These are phyloP conservation scores for Xylaria bambusicola DNA, from an alignment of 495 filamentous ascomycete genomes.

Conservation along the genomic window DNA sequence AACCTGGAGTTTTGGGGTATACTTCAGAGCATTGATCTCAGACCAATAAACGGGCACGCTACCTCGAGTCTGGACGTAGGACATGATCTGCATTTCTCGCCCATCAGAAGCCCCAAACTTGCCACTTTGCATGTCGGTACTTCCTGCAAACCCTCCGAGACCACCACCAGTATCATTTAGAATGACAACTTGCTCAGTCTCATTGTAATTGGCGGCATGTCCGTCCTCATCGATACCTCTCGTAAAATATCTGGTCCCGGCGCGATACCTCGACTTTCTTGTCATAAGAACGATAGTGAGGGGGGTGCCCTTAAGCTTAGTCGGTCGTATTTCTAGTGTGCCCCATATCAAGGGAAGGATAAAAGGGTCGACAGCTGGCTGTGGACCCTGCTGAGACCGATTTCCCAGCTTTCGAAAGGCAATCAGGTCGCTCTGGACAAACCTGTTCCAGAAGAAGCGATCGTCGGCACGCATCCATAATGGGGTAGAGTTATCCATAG, in stretches of 20 bases:
- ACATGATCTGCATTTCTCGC: constrained; percentile 81
- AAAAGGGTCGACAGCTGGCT: constrained; percentile 83
- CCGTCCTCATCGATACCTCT: constrained; percentile 90
- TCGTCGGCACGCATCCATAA: constrained; percentile 94
- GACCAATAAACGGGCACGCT: constrained; percentile 95
- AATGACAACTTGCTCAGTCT: constrained; percentile 90
- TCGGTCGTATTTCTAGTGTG: constrained; percentile 83
- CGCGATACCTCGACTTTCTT: constrained; percentile 79
- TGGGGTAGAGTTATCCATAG: constrained; percentile 65
- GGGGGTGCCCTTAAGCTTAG: constrained; percentile 75
- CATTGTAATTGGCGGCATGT: constrained; percentile 96
- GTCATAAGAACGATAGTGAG: constrained; percentile 87
- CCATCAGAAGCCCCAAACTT: constrained; percentile 57
- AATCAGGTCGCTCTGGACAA: constrained; percentile 88
- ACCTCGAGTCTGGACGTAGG: constrained; percentile 93
- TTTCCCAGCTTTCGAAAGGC: constrained; percentile 65
- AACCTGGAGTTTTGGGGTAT: constrained; percentile 85
- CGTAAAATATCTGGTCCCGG: constrained; percentile 91
- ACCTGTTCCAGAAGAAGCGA: constrained; percentile 97
- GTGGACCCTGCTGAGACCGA: constrained; percentile 61
- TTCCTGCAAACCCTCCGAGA: constrained; percentile 78
- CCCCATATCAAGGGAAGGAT: constrained; percentile 94
- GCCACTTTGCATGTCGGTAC: constrained; percentile 70
- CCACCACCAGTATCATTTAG: constrained; percentile 76
- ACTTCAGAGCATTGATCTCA: constrained; percentile 86